Percentiles rank a stretch among this genome's conserved stretches.
These are phyloP conservation scores for Eucalyptus pauciflora DNA, from an alignment of 345 rosid genomes.

Conservation along the genomic window DNA sequence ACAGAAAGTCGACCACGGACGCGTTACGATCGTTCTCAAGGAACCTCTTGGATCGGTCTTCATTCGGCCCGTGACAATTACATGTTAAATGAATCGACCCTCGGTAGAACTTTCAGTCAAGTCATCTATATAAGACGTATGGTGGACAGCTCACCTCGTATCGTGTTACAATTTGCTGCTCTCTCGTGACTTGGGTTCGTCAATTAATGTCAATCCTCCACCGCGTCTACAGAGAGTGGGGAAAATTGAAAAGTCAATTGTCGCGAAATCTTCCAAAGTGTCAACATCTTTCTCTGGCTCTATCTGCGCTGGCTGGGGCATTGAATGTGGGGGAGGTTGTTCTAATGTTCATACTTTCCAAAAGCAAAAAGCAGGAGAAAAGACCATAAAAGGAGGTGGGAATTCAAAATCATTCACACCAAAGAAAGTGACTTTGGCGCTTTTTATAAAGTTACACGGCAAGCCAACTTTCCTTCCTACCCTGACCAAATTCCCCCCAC, in stretches of 20 bases:
- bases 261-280: background rate
- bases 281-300: background rate
- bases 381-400: background rate
- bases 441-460: background rate
- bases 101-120: background rate
- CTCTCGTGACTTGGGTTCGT: background rate
- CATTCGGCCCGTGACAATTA: too few relatives aligned
- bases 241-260: background rate
- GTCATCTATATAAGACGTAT: background rate
- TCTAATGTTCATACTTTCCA: background rate
- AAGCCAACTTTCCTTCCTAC: background rate
- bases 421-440: background rate
- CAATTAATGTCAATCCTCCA: background rate
- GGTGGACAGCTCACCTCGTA: background rate
- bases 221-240: background rate
- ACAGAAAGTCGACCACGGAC: too few relatives aligned
- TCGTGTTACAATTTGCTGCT: background rate
- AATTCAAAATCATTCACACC: background rate
- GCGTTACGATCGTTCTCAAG: too few relatives aligned
- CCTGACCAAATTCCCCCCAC: background rate
- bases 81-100: too few relatives aligned
- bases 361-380: background rate
- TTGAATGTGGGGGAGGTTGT: background rate
- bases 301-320: background rate
- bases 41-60: too few relatives aligned